phyloP scores from a whole-genome alignment of 75 land plant genomes.

The Selaginella moellendorffii region DNA sequence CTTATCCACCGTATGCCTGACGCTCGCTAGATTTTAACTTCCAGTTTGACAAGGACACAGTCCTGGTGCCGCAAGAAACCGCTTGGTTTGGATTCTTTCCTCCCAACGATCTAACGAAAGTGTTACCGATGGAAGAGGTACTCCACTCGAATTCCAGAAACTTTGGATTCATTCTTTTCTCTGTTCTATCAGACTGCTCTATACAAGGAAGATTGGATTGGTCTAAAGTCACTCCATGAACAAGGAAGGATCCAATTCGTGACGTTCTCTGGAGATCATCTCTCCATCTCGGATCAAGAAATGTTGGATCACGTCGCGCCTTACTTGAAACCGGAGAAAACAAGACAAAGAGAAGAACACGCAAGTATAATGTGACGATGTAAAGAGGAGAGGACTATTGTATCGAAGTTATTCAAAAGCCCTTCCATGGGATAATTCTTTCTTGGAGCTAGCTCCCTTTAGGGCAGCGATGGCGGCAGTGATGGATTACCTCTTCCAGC shows the following conservation, averaged over 20 bases:
- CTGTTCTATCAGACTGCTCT: constrained; percentile 44
- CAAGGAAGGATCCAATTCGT: constrained; percentile 50
- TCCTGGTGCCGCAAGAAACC: constrained; percentile 74
- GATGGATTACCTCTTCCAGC: constrained; percentile 80
- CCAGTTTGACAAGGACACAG: constrained; percentile 69
- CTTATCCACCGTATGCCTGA: too few species aligned
- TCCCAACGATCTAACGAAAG: constrained; percentile 35
- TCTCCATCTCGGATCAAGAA: constrained; percentile 36
- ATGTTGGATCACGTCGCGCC: constrained; percentile 51
- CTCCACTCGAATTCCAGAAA: background rate
- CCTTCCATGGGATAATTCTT: too few species aligned
- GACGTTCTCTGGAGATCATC: constrained; percentile 50
- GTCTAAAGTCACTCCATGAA: constrained; percentile 53
- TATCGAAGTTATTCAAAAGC: too few species aligned
- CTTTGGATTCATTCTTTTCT: background rate
- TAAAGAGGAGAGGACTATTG: too few species aligned
- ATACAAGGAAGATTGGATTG: constrained; percentile 85
- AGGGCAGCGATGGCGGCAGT: constrained; percentile 22
- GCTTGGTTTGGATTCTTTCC: constrained; percentile 90
- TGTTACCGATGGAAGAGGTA: constrained; percentile 66
- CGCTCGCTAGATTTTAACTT: too few species aligned
- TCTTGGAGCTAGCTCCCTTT: too few species aligned
- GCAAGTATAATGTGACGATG: too few species aligned
- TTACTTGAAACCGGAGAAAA: too few species aligned
- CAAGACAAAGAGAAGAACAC: too few species aligned